A percentile compares a stretch with the other conserved stretches of the same genome.
Evolutionary conservation across 2,329 filamentous ascomycete species (phyloP).

Genomic region (Penicillium sp.): DNA sequence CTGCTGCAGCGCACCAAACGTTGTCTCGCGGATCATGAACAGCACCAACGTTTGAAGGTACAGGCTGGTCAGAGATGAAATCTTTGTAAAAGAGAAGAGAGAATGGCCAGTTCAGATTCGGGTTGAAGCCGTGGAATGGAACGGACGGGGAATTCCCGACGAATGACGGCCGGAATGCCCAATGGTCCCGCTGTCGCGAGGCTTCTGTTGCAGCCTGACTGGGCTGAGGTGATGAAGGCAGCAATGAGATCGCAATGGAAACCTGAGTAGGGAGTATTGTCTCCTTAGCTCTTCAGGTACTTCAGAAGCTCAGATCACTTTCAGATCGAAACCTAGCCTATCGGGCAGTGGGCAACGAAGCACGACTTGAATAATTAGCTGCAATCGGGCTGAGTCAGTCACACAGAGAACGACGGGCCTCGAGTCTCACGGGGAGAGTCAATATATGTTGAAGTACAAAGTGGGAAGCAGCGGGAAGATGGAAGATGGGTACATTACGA

Average conservation of each 20-base stretch:
- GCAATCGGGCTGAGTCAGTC: slow-evolving; percentile 1
- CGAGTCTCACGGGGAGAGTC: neutral
- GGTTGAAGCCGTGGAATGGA: slow-evolving; percentile 4
- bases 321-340: neutral
- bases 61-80: slow-evolving; percentile 1
- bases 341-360: neutral
- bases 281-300: neutral
- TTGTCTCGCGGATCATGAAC: slow-evolving; percentile 18
- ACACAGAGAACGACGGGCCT: slow-evolving; percentile 1
- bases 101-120: neutral
- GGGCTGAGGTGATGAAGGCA: neutral
- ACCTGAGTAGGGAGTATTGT: neutral
- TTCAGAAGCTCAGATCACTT: neutral
- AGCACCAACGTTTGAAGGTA: slow-evolving; percentile 5
- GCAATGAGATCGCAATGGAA: neutral
- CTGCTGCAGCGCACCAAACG: slow-evolving; percentile 23
- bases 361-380: slow-evolving; percentile 5
- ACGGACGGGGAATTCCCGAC: neutral
- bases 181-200: neutral
- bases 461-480: neutral
- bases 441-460: neutral
- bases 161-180: slow-evolving; percentile 7
- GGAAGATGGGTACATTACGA: neutral
- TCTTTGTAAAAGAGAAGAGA: neutral
- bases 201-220: neutral